A percentile compares a stretch with the other conserved stretches of the same genome.
phyloP scores from a whole-genome alignment of 352 stramenopile species.

The Phytophthora syringae region DNA sequence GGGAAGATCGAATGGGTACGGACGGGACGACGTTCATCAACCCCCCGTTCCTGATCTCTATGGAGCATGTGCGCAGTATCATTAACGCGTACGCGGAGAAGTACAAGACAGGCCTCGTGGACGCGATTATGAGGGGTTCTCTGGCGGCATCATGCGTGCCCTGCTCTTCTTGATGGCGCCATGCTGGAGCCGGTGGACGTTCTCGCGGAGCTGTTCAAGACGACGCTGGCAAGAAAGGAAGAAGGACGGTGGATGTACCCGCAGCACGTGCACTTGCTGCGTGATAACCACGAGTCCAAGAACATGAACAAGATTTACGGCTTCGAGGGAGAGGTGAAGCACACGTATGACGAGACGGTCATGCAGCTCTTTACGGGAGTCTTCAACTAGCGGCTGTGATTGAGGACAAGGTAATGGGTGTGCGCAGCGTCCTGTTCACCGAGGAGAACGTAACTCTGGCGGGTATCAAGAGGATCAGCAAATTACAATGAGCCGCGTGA shows the following conservation, averaged over 20 bases:
- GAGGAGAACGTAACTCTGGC: conserved; percentile 94
- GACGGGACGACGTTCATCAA: no score
- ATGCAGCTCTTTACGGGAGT: conserved; percentile 99
- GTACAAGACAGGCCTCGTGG: no score
- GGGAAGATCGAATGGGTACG: no score
- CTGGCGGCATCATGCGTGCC: no score
- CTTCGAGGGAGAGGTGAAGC: conserved; percentile 99
- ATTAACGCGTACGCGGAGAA: no score
- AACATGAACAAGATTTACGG: conserved; percentile 99
- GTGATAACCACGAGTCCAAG: conserved; percentile 99
- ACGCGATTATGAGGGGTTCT: no score
- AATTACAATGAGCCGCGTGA: not conserved
- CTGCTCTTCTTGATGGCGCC: no score
- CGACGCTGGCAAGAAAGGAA: no score
- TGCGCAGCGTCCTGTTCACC: conserved; percentile 97
- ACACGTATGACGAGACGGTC: conserved; percentile 99
- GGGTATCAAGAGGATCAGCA: conserved; percentile 96
- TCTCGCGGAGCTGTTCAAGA: no score
- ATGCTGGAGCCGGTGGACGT: no score
- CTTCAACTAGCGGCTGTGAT: conserved; percentile 97
- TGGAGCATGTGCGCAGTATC: no score
- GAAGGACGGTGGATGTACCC: conserved; percentile 70
- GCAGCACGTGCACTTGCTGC: conserved; percentile 92
- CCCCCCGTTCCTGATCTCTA: no score
- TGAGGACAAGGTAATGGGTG: conserved; percentile 95